Evolutionary conservation across 805 yeast species (phyloP), one percentile per base, ranked within the genome.

Genomic region (Wickerhamiella occidentalis): DNA sequence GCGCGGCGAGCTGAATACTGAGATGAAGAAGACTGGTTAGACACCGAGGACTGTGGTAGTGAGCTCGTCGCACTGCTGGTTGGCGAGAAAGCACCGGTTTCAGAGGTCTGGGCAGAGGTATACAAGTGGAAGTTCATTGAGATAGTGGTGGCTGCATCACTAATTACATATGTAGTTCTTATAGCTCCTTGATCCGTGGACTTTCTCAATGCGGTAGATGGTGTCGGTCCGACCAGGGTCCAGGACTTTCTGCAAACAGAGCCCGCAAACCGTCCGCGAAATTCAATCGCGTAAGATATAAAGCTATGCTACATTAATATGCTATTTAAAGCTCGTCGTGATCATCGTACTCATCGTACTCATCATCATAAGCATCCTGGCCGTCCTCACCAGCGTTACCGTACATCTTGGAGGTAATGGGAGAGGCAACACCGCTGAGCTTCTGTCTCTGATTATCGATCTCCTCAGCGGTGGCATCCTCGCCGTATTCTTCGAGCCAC

Each of bases 381-480:
- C 66, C 77, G 22, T 67, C 70, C 33, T 67, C 75, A 37, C 65
- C 77, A 11, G 33, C 33, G 23, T 67, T 70, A 22, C 68, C 75
- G 67, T 82, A 83, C 35, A 90, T 70, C 74, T 90, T 92, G 56
- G 90, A 76, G 47, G 95, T 85, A 62, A 92, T 88, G 67, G 97
- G 96, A 68, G 81, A 80, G 44, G 95, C 95, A 61, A 82, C 71
- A 60, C 82, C 77, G 55, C 82, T 77, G 67, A 90, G 77, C 63
- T 82, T 71, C 60, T 83, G 88, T 70, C 78, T 85, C 71, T 87
- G 94, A 68, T 87, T 96, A 51, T 85, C 94, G 59, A 84, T 82
- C 63, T 92, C 98, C 69, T 88, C 96, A 61, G 82, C 77, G 47
- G 94, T 76, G 42, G 96, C 96, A 54, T 84, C 72, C 51, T 85